A percentile compares a stretch with the other conserved stretches of the same genome.
These are phyloP conservation scores for Sporobolomyces phaffii DNA, from an alignment of 768 basidiomycete species.

Conservation along the genomic window DNA sequence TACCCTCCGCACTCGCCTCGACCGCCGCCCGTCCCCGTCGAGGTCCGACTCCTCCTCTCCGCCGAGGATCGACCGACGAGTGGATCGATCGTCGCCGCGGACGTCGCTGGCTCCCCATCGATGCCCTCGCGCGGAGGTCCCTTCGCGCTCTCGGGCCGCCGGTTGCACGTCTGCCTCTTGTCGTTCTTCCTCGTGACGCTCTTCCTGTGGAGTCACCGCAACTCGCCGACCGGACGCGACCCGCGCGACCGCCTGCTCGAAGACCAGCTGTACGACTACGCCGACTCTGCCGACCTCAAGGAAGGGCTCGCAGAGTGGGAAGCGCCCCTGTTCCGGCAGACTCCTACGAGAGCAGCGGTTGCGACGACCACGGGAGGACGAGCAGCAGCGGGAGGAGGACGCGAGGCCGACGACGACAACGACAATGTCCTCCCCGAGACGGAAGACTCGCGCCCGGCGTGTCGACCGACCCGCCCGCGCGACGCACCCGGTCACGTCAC, in stretches of 20 bases:
- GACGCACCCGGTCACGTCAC: not conserved
- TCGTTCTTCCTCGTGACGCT: constrained; percentile 6
- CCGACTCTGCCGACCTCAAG: not conserved
- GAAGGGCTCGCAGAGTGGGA: constrained; percentile 5
- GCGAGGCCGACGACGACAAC: not conserved
- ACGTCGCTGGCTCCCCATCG: not conserved
- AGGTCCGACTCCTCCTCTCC: not conserved
- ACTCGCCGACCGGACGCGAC: not conserved
- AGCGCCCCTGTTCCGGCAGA: not conserved
- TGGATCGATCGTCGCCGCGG: no score
- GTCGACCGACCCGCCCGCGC: not conserved
- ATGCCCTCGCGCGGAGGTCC: not conserved
- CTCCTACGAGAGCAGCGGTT: not conserved
- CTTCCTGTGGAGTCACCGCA: not conserved
- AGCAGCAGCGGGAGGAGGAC: not conserved
- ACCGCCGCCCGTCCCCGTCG: not conserved
- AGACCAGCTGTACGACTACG: not conserved
- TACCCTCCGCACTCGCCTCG: not conserved
- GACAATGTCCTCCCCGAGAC: not conserved
- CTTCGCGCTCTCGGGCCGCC: not conserved
- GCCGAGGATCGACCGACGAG: not conserved
- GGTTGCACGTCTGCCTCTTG: not conserved
- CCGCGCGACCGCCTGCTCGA: not conserved
- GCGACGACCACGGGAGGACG: not conserved
- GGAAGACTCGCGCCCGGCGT: not conserved